A percentile compares a stretch with the other conserved stretches of the same genome.
phyloP scores from a whole-genome alignment of 2,329 filamentous ascomycete species.

The Plectosphaerella cucumerina region DNA sequence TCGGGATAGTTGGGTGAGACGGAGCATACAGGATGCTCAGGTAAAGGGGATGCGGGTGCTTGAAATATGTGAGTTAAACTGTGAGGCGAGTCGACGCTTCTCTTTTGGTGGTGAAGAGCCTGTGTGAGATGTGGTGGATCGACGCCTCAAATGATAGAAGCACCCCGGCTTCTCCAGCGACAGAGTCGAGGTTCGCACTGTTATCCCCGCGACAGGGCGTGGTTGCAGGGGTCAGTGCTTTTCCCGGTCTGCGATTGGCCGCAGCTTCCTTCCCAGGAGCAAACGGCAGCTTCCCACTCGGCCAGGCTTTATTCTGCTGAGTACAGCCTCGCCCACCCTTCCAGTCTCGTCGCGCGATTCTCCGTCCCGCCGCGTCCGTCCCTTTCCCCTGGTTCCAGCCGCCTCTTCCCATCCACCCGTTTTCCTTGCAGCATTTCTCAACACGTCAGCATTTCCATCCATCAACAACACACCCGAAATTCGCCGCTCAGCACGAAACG shows the following conservation, averaged over 20 bases:
- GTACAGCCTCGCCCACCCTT: not conserved
- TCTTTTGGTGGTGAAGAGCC: not conserved
- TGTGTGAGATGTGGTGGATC: slow-evolving; percentile 1
- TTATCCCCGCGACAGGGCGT: not conserved
- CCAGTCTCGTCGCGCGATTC: not conserved
- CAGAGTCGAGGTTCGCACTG: not conserved
- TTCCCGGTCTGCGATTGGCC: not conserved
- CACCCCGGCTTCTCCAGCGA: not conserved
- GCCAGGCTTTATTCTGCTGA: not conserved
- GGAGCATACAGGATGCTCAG: slow-evolving; percentile 36
- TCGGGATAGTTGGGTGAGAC: slow-evolving; percentile 25
- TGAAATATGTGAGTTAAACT: not conserved
- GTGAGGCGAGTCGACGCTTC: not conserved
- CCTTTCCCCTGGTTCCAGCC: not conserved
- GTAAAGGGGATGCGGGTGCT: not conserved
- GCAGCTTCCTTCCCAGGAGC: not conserved
- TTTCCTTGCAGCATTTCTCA: not conserved
- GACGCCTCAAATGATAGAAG: not conserved
- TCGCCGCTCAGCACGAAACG: not conserved
- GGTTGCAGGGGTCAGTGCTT: not conserved
- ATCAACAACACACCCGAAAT: not conserved
- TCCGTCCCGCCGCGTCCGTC: not conserved
- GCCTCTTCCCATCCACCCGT: not conserved
- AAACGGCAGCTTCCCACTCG: not conserved
- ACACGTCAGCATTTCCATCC: not conserved